These are phyloP conservation scores for Paraphoma sp. DNA, from an alignment of 2,329 filamentous ascomycete species.

Conservation along the genomic window DNA sequence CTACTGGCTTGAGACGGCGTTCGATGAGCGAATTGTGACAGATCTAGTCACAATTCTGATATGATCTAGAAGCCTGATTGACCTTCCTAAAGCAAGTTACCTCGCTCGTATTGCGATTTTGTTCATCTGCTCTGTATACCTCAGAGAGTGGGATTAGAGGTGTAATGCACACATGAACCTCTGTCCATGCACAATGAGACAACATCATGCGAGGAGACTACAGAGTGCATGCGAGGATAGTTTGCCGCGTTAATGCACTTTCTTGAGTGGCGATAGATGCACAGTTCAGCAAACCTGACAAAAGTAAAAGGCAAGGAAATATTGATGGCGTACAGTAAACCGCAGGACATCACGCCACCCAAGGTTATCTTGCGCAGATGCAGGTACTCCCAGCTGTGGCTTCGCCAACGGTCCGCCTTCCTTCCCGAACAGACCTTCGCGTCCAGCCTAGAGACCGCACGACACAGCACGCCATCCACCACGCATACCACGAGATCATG, in stretches of 20 bases:
- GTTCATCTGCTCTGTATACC: too few relatives aligned
- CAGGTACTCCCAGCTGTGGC: constrained; percentile 8
- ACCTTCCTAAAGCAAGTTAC: not conserved
- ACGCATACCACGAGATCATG: constrained; percentile 19
- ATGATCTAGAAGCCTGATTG: not conserved
- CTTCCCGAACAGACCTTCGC: constrained; percentile 28
- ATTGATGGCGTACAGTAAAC: too few relatives aligned
- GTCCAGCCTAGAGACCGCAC: constrained; percentile 12
- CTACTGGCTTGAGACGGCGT: constrained; percentile 8
- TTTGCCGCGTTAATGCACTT: not conserved
- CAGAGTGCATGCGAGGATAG: not conserved
- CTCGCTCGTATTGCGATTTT: not conserved
- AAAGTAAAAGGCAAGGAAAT: too few relatives aligned
- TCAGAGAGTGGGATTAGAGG: too few relatives aligned
- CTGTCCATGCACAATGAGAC: not conserved
- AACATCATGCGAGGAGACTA: not conserved
- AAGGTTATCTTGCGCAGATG: not conserved
- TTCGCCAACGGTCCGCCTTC: constrained; percentile 10
- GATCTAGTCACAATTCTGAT: too few relatives aligned
- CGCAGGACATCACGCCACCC: not conserved
- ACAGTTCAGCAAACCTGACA: too few relatives aligned
- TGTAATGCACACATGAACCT: too few relatives aligned
- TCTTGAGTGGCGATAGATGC: not conserved
- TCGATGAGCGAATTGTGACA: constrained; percentile 9
- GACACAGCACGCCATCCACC: constrained; percentile 15